Percentiles rank a stretch among this genome's conserved stretches.
Conservation (phyloP, 2,329 filamentous ascomycete genomes). For the Colletotrichum musicola region DNA sequence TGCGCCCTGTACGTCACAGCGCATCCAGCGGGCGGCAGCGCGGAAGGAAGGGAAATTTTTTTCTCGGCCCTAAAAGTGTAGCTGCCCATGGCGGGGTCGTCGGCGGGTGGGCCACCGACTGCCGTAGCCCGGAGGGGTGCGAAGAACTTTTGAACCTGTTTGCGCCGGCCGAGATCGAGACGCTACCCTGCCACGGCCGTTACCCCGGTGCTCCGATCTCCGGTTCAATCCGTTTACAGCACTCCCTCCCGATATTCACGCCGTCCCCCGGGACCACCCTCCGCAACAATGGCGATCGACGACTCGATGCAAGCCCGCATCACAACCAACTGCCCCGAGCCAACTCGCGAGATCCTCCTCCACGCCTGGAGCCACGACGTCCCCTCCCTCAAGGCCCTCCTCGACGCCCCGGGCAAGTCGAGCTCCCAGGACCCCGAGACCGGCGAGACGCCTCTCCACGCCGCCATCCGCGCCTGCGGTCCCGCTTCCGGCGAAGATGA, state of each 20-base stretch:
- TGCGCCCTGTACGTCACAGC: slow-evolving; percentile 34
- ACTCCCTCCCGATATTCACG: background rate
- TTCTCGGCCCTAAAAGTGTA: background rate
- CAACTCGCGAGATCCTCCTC: slow-evolving; percentile 64
- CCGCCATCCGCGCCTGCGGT: slow-evolving; percentile 84
- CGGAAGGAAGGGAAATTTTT: slow-evolving; percentile 10
- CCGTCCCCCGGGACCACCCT: background rate
- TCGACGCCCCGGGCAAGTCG: slow-evolving; percentile 72
- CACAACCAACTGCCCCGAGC: slow-evolving; percentile 63
- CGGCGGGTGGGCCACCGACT: slow-evolving; percentile 3
- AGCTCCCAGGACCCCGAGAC: slow-evolving; percentile 88
- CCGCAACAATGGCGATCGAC: slow-evolving; percentile 50
- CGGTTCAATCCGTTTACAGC: slow-evolving; percentile 17
- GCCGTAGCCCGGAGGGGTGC: slow-evolving; percentile 4
- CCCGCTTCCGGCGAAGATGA: slow-evolving; percentile 49
- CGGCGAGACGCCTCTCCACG: slow-evolving; percentile 88
- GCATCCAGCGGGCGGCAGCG: slow-evolving; percentile 3
- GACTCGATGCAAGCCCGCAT: slow-evolving; percentile 68
- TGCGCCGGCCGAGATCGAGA: slow-evolving; percentile 26
- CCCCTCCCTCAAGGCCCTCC: slow-evolving; percentile 75
- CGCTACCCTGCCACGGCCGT: slow-evolving; percentile 19
- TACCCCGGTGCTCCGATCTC: slow-evolving; percentile 14
- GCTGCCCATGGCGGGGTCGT: slow-evolving; percentile 31
- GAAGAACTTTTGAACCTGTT: slow-evolving; percentile 16
- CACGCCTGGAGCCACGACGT: slow-evolving; percentile 73